Evolutionary conservation across 345 rosid species (phyloP), one percentile per base, ranked within the genome.

Genomic region (Arabis alpina): DNA sequence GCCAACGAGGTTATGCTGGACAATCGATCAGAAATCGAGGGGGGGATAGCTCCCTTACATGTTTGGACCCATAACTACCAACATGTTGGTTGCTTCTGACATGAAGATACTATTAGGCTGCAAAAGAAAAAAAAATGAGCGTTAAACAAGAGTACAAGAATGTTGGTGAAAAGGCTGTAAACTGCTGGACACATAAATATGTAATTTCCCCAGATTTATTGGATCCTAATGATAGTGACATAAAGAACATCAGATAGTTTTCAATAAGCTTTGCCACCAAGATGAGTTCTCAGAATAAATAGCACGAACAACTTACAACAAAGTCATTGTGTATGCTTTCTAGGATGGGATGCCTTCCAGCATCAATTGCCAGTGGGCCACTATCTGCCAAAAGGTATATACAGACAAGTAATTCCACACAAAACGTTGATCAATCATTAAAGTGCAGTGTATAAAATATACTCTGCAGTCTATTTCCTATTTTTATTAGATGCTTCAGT

Each of bases 291-390:
- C 52, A 58, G 72, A 56, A 37, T 54, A 58, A 47, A 19, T 27
- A 10, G 64, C 75, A 60, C 41, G 6, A 63, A 70, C 76, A 36
- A 69, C 79, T 75, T 84, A 91, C 97, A 72, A 91, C 78, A 72
- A 84, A 91, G 72, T 91, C 96, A 70, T 64, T 85, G 86, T 89
- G 97, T 77, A 91, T 83, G 87, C 81, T 83, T 82, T 91, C 98
- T 58, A 91, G 82, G 75, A 93, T 85, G 55, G 98, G 98, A 76
- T 93, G 98, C 80, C 97, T 85, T 78, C 97, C 98, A 63, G 90
- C 85, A 76, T 93, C 97, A 71, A 93, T 88, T 72, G 95, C 98
- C 73, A 93, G 73, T 61, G 98, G 98, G 74, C 97, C 96, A 85
- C 76, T 79, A 53, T 83, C 98, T 93, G 80, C 66, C 61, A 82